Evolutionary conservation across 345 rosid species (phyloP), one percentile per base, ranked within the genome.

Genomic region (Eucalyptus guilfoylei): DNA sequence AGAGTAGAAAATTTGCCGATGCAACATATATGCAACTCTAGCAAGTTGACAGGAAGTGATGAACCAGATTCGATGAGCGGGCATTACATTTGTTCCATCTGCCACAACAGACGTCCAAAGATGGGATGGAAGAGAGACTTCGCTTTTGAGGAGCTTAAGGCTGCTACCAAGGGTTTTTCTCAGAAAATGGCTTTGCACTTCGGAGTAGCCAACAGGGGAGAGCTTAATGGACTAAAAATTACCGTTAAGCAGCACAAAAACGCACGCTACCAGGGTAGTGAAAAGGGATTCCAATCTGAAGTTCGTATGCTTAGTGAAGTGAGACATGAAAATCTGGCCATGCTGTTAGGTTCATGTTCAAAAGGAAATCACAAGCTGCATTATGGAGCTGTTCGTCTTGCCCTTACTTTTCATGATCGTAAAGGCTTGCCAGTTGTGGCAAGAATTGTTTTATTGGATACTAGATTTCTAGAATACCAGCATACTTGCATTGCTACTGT

Each of bases 321-420:
- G 21, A 90, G 97, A 90, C 92, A 94, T 54, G 94, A 94, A 88
- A 94, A 95, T 86, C 72, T 94, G 92, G 94, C 93, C 32, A 93
- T 94, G 95, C 88, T 95, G 30, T 85, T 94, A 85, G 95, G 96
- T 9, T 94, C 96, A 34, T 94, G 96, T 81, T 93, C 95, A 7
- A 93, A 93, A 92, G 94, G 96, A 91, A 94, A 88, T 48, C 90
- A 88, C 62, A 89, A 94, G 92, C 83, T 95, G 89, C 94, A n/a
- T n/a, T n/a, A n/a, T n/a, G n/a, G n/a, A n/a, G n/a, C n/a, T n/a
- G n/a, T n/a, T n/a, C n/a, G n/a, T n/a, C n/a, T n/a, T n/a, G n/a
- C n/a, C n/a, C n/a, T n/a, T n/a, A n/a, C n/a, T n/a, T n/a, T n/a
- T n/a, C n/a, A n/a, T n/a, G n/a, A n/a, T n/a, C n/a, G n/a, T n/a